phyloP scores from a whole-genome alignment of 139 green algal genomes.

The Picochlorum sp. region DNA sequence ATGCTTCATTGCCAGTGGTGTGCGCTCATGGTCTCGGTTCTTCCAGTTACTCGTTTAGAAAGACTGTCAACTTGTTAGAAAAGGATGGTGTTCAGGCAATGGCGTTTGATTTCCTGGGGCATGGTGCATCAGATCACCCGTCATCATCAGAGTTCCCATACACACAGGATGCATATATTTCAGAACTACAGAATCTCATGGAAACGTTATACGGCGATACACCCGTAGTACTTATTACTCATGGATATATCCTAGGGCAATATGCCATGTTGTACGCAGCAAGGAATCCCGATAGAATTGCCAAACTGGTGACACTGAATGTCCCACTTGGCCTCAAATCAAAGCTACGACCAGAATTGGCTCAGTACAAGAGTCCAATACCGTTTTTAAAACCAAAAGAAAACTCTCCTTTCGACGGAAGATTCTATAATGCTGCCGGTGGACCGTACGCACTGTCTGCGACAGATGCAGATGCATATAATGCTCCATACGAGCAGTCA shows the following conservation, averaged over 20 bases:
- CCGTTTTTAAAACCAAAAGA: constrained; percentile 57
- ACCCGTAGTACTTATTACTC: constrained; percentile 31
- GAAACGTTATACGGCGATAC: constrained; percentile 30
- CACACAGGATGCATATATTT: constrained; percentile 39
- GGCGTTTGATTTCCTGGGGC: constrained; percentile 63
- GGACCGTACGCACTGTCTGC: constrained; percentile 47
- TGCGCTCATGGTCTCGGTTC: constrained; percentile 62
- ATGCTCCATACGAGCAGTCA: constrained; percentile 30
- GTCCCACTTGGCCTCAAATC: constrained; percentile 48
- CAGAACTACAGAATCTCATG: constrained; percentile 38
- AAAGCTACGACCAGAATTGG: constrained; percentile 65
- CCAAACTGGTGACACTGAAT: constrained; percentile 64
- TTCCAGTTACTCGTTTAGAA: constrained; percentile 53
- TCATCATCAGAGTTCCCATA: constrained; percentile 39
- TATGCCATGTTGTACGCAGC: constrained; percentile 60
- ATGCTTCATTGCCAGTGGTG: constrained; percentile 39
- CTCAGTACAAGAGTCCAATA: constrained; percentile 61
- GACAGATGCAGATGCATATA: constrained; percentile 17
- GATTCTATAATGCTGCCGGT: constrained; percentile 43
- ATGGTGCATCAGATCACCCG: constrained; percentile 51
- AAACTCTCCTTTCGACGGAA: constrained; percentile 4
- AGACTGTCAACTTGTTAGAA: constrained; percentile 41
- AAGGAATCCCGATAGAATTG: constrained; percentile 38
- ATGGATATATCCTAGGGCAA: constrained; percentile 65
- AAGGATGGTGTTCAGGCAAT: constrained; percentile 42